A percentile compares a stretch with the other conserved stretches of the same genome.
Evolutionary conservation across 495 filamentous ascomycete genomes (phyloP).

Genomic region (Neurospora discreta): DNA sequence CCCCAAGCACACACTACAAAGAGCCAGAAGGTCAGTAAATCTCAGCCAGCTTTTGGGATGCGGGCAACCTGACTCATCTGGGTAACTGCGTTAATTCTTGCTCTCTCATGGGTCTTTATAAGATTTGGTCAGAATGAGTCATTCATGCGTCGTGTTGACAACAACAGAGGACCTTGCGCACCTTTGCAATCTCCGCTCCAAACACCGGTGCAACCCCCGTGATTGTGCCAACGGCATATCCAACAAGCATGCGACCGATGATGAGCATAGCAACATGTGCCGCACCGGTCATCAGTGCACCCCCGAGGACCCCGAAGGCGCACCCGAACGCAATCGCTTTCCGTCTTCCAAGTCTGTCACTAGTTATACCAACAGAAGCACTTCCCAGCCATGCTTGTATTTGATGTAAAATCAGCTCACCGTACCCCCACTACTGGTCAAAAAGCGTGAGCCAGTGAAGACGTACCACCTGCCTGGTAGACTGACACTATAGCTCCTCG

Average conservation of each 20-base stretch:
- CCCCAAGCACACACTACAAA: conserved; percentile 43
- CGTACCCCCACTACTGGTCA: conserved; percentile 6
- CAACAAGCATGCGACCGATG: conserved; percentile 40
- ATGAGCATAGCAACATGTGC: conserved; percentile 42
- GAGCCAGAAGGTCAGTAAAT: not conserved
- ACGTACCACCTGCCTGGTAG: conserved; percentile 28
- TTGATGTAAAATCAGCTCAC: conserved; percentile 7
- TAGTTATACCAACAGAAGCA: conserved; percentile 33
- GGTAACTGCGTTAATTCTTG: conserved; percentile 36
- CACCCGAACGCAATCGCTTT: conserved; percentile 39
- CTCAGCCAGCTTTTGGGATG: not conserved
- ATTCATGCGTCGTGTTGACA: conserved; percentile 17
- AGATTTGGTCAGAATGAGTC: conserved; percentile 13
- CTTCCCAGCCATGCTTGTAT: conserved; percentile 39
- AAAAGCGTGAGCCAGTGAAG: not conserved
- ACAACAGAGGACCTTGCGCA: conserved; percentile 17
- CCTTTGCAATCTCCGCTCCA: conserved; percentile 26
- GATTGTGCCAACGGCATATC: conserved; percentile 39
- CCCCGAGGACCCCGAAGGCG: conserved; percentile 33
- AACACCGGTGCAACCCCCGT: conserved; percentile 41
- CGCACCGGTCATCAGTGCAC: conserved; percentile 40
- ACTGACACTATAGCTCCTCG: conserved; percentile 41
- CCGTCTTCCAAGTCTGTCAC: conserved; percentile 35
- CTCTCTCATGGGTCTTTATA: conserved; percentile 38
- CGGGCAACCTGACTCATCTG: conserved; percentile 12